Conservation (phyloP, 1,284 basidiomycete genomes). For the Retiboletus flavoniger region DNA sequence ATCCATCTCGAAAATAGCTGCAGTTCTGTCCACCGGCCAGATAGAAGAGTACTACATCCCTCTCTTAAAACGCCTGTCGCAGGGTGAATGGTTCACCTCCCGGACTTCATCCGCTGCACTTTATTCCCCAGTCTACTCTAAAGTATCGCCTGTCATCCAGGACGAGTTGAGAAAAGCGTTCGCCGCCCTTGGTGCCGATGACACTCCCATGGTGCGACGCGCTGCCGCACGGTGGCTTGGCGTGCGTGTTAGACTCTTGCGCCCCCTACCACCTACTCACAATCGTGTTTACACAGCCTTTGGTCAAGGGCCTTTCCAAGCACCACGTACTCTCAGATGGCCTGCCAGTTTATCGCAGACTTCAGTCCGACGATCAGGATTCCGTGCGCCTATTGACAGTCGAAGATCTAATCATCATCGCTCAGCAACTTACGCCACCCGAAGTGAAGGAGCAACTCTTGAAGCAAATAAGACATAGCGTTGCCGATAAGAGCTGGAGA, state of each 20-base stretch:
- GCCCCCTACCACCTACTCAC: slow-evolving; percentile 3
- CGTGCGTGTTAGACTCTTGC: slow-evolving; percentile 49
- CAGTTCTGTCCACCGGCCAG: slow-evolving; percentile 75
- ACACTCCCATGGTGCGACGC: slow-evolving; percentile 98
- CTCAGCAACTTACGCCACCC: slow-evolving; percentile 76
- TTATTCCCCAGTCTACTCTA: slow-evolving; percentile 90
- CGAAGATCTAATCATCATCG: slow-evolving; percentile 93
- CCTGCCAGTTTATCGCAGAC: slow-evolving; percentile 90
- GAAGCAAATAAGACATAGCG: slow-evolving; percentile 83
- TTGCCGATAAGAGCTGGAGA: slow-evolving; percentile 97
- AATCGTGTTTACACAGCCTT: slow-evolving; percentile 48
- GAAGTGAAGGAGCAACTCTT: slow-evolving; percentile 93
- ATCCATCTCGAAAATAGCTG: slow-evolving; percentile 91
- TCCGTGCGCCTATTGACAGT: slow-evolving; percentile 96
- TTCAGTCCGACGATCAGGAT: slow-evolving; percentile 97
- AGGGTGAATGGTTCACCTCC: slow-evolving; percentile 99
- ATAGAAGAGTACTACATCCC: slow-evolving; percentile 94
- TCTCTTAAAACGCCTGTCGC: slow-evolving; percentile 83
- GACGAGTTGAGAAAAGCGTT: slow-evolving; percentile 91
- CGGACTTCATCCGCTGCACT: slow-evolving; percentile 94
- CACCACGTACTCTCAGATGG: slow-evolving; percentile 85
- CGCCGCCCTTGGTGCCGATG: slow-evolving; percentile 82
- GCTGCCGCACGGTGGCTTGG: slow-evolving; percentile 97
- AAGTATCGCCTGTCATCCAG: slow-evolving; percentile 72
- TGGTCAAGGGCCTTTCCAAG: slow-evolving; percentile 75